Percentiles rank a stretch among this genome's conserved stretches.
These are phyloP conservation scores for Exophiala alcalophila DNA, from an alignment of 2,329 filamentous ascomycete species.

Conservation along the genomic window DNA sequence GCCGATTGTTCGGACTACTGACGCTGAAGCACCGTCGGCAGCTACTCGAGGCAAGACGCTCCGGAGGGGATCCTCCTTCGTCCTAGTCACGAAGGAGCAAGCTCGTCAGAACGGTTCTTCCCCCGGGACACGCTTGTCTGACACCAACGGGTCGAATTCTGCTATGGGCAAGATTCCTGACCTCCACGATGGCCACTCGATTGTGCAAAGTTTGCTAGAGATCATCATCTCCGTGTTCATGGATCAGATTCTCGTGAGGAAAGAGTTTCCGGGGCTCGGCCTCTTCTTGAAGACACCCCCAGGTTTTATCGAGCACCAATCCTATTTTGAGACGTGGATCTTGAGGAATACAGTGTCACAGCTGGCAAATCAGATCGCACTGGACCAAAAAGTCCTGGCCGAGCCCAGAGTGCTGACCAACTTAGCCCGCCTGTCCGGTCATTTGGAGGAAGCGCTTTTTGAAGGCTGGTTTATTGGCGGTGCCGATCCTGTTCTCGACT, in stretches of 20 bases:
- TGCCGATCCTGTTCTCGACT: slow-evolving; percentile 77
- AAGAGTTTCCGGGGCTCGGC: slow-evolving; percentile 86
- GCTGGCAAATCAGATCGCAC: slow-evolving; percentile 66
- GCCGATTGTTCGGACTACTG: slow-evolving; percentile 72
- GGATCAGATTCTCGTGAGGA: slow-evolving; percentile 79
- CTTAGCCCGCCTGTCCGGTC: slow-evolving; percentile 72
- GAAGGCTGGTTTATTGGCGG: slow-evolving; percentile 96
- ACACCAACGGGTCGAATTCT: slow-evolving; percentile 57
- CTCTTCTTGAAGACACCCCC: slow-evolving; percentile 85
- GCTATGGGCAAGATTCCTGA: slow-evolving; percentile 40
- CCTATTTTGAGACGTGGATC: slow-evolving; percentile 90
- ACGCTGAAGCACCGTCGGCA: slow-evolving; percentile 51
- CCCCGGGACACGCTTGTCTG: background rate
- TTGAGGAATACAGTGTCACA: slow-evolving; percentile 71
- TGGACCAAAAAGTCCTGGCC: slow-evolving; percentile 67
- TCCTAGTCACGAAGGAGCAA: slow-evolving; percentile 64
- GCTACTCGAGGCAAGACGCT: slow-evolving; percentile 42
- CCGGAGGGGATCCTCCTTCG: slow-evolving; percentile 82
- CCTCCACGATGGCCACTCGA: slow-evolving; percentile 60
- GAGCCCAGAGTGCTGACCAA: slow-evolving; percentile 87
- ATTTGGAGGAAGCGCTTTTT: slow-evolving; percentile 86
- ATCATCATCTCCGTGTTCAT: slow-evolving; percentile 76
- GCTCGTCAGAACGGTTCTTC: slow-evolving; percentile 14
- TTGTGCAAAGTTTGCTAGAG: slow-evolving; percentile 74
- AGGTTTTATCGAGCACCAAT: slow-evolving; percentile 90